Conservation (phyloP, 2,329 filamentous ascomycete species). For the Aspergillus sp. region DNA sequence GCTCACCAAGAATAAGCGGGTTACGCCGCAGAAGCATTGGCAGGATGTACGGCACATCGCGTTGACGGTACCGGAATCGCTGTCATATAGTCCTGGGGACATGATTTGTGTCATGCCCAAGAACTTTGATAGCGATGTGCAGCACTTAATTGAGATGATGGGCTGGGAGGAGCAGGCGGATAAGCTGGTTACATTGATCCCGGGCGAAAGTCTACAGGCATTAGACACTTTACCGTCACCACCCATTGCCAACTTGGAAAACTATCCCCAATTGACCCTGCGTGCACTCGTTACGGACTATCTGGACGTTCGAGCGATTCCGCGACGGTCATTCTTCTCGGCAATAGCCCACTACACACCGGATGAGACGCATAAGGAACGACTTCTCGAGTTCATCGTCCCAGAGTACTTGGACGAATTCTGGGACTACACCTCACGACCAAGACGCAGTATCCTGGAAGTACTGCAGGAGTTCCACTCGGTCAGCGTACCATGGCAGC, state of each 20-base stretch:
- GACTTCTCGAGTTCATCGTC: constrained; percentile 75
- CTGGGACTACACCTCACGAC: constrained; percentile 90
- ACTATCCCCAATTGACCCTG: constrained; percentile 50
- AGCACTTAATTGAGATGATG: constrained; percentile 71
- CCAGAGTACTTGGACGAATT: constrained; percentile 80
- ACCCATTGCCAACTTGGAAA: constrained; percentile 31
- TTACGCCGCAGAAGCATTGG: constrained; percentile 75
- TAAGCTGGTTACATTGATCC: constrained; percentile 51
- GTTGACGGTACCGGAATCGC: constrained; percentile 43
- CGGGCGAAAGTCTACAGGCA: constrained; percentile 16
- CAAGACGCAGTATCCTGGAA: constrained; percentile 84
- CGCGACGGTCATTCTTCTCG: constrained; percentile 77
- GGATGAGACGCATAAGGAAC: constrained; percentile 67
- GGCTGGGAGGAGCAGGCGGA: constrained; percentile 70
- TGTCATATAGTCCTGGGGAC: constrained; percentile 64
- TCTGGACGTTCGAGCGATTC: constrained; percentile 84
- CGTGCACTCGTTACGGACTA: constrained; percentile 72
- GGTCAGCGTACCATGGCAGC: constrained; percentile 71
- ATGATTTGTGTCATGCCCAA: constrained; percentile 77
- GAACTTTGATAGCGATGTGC: constrained; percentile 76
- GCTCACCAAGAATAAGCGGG: constrained; percentile 59
- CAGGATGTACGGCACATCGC: constrained; percentile 85
- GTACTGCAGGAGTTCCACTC: constrained; percentile 83
- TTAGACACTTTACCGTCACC: constrained; percentile 19
- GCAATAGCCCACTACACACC: constrained; percentile 68